These are phyloP conservation scores for Epithemia pelagica DNA, from an alignment of 108 stramenopile genomes.

Conservation along the genomic window DNA sequence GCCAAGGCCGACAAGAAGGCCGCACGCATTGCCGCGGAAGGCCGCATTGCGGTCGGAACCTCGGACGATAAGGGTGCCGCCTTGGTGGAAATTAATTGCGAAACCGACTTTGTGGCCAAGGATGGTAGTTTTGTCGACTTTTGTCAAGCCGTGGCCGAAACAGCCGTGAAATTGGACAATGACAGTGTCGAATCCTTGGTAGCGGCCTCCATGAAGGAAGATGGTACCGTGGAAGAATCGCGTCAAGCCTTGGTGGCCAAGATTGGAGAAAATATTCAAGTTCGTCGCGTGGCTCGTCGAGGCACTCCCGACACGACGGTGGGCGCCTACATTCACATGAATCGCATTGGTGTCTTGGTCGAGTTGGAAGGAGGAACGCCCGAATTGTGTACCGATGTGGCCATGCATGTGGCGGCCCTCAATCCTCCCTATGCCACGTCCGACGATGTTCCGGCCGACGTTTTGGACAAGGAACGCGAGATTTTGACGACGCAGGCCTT, in stretches of 20 bases:
- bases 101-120: slow-evolving; percentile 74
- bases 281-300: slow-evolving; percentile 58
- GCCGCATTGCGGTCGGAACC: slow-evolving; percentile 59
- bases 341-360: not conserved
- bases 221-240: slow-evolving; percentile 22
- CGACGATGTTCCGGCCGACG: slow-evolving; percentile 45
- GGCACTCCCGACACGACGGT: slow-evolving; percentile 67
- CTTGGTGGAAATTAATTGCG: slow-evolving; percentile 62
- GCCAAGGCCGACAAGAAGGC: slow-evolving; percentile 71
- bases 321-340: slow-evolving; percentile 51
- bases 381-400: slow-evolving; percentile 69
- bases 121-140: slow-evolving; percentile 50
- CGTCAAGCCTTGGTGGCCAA: slow-evolving; percentile 27
- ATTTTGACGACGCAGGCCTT: slow-evolving; percentile 43
- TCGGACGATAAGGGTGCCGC: slow-evolving; percentile 40
- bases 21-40: slow-evolving; percentile 44
- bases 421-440: slow-evolving; percentile 62
- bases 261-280: too few species aligned
- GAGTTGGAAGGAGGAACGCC: slow-evolving; percentile 14
- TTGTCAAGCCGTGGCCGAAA: slow-evolving; percentile 50
- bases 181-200: too few species aligned
- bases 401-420: slow-evolving; percentile 94
- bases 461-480: slow-evolving; percentile 57
- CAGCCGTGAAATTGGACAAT: too few species aligned
- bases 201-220: too few species aligned